A percentile compares a stretch with the other conserved stretches of the same genome.
phyloP scores from a whole-genome alignment of 768 basidiomycete genomes.

The Mycena venus region DNA sequence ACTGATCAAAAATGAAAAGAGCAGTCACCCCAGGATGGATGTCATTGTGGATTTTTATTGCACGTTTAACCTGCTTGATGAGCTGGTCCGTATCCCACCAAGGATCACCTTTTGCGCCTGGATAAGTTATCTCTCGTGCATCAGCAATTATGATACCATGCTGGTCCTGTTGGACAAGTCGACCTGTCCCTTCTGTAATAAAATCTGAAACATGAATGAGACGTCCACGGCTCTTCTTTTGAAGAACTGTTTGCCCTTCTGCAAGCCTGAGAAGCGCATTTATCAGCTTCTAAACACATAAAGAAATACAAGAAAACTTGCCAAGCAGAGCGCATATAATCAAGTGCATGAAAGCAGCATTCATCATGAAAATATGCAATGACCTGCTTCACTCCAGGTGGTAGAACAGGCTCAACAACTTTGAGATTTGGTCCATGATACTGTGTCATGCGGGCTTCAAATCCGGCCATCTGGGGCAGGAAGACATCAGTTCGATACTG shows the following conservation, averaged over 20 bases:
- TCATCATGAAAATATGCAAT: constrained; percentile 8
- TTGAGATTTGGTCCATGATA: not conserved
- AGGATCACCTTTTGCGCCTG: not conserved
- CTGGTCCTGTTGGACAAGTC: not conserved
- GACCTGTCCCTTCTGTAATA: not conserved
- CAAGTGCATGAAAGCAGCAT: constrained; percentile 1
- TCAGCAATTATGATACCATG: not conserved
- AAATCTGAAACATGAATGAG: too few relatives aligned
- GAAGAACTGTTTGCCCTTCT: not conserved
- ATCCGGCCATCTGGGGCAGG: constrained; percentile 26
- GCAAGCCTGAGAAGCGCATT: too few relatives aligned
- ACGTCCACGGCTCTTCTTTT: too few relatives aligned
- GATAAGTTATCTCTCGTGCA: not conserved
- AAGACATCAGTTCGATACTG: constrained; percentile 32
- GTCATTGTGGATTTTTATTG: not conserved
- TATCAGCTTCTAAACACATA: too few relatives aligned
- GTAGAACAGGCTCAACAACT: not conserved
- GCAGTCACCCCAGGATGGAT: not conserved
- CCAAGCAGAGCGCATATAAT: not conserved
- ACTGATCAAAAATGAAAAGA: not conserved
- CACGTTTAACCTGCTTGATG: not conserved
- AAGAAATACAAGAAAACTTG: too few relatives aligned
- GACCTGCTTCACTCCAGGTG: not conserved
- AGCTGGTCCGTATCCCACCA: not conserved
- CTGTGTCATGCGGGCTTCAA: constrained; percentile 31